Evolutionary conservation across 306 rosid species (phyloP).

Genomic region (Begonia masoniana): DNA sequence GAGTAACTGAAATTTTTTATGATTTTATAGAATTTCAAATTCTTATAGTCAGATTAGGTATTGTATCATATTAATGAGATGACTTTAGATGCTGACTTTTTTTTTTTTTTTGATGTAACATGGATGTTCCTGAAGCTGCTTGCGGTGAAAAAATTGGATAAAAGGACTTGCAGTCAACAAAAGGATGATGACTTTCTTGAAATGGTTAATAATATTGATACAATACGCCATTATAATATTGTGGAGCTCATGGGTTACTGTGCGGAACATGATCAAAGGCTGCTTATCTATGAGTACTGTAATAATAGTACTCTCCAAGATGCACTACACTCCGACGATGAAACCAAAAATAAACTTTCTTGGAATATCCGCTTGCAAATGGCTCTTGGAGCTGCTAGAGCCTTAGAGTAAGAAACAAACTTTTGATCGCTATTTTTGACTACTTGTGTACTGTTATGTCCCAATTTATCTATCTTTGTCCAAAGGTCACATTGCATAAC

Average conservation of each 20-base stretch:
- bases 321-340: slow-evolving; percentile 68
- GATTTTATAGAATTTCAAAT: too few relatives aligned
- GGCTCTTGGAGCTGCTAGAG: slow-evolving; percentile 96
- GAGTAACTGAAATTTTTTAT: too few relatives aligned
- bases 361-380: slow-evolving; percentile 85
- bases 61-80: too few relatives aligned
- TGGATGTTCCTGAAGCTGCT: slow-evolving; percentile 45
- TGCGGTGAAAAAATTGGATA: slow-evolving; percentile 84
- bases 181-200: slow-evolving; percentile 79
- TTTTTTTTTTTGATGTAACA: too few relatives aligned
- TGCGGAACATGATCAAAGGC: slow-evolving; percentile 93
- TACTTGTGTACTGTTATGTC: too few relatives aligned
- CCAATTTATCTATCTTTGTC: too few relatives aligned
- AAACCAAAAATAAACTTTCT: slow-evolving; percentile 41
- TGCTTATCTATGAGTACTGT: slow-evolving; percentile 84
- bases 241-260: slow-evolving; percentile 88
- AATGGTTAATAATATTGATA: slow-evolving; percentile 60
- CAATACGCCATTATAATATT: slow-evolving; percentile 66
- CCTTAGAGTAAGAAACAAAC: slow-evolving; percentile 60
- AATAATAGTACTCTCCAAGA: slow-evolving; percentile 71
- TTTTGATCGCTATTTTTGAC: too few relatives aligned
- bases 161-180: slow-evolving; percentile 46
- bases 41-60: too few relatives aligned
- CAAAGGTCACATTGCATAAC: too few relatives aligned
- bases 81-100: too few relatives aligned